Evolutionary conservation across 2,329 filamentous ascomycete species (phyloP).

Genomic region (Aspergillus chevalieri): DNA sequence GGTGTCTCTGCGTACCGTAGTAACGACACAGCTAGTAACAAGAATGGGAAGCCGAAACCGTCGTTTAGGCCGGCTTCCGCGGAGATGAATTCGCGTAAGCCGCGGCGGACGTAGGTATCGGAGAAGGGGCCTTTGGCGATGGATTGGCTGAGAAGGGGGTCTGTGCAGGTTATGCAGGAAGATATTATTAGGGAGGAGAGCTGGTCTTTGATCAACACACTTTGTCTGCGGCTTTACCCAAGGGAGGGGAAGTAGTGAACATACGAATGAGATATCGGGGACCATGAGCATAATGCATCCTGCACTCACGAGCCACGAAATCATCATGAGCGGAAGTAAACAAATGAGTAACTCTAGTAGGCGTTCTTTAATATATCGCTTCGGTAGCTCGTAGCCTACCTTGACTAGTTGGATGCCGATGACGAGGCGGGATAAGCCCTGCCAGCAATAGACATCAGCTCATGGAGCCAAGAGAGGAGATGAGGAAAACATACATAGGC

Average conservation of each 20-base stretch:
- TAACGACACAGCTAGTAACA: slow-evolving; percentile 54
- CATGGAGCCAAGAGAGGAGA: not conserved
- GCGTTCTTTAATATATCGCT: slow-evolving; percentile 46
- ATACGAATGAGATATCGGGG: slow-evolving; percentile 47
- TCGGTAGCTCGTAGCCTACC: slow-evolving; percentile 56
- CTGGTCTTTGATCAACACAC: slow-evolving; percentile 11
- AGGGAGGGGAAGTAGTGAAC: not conserved
- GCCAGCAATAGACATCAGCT: no score
- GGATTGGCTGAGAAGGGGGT: slow-evolving; percentile 57
- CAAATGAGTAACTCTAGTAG: slow-evolving; percentile 52
- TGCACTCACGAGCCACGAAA: slow-evolving; percentile 57
- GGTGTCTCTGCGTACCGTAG: slow-evolving; percentile 48
- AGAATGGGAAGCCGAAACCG: slow-evolving; percentile 57
- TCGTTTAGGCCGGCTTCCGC: slow-evolving; percentile 58
- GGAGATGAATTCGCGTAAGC: slow-evolving; percentile 56
- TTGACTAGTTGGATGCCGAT: slow-evolving; percentile 60
- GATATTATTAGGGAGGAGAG: slow-evolving; percentile 53
- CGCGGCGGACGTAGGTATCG: slow-evolving; percentile 55
- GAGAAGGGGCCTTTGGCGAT: slow-evolving; percentile 59
- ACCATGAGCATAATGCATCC: slow-evolving; percentile 51
- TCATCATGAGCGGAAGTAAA: slow-evolving; percentile 55
- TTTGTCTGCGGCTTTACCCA: not conserved
- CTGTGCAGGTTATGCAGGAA: slow-evolving; percentile 57
- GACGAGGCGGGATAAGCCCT: slow-evolving; percentile 52
- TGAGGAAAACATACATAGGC: slow-evolving; percentile 31